phyloP scores from a whole-genome alignment of 352 stramenopile species.

The Phytophthora cryptogea region DNA sequence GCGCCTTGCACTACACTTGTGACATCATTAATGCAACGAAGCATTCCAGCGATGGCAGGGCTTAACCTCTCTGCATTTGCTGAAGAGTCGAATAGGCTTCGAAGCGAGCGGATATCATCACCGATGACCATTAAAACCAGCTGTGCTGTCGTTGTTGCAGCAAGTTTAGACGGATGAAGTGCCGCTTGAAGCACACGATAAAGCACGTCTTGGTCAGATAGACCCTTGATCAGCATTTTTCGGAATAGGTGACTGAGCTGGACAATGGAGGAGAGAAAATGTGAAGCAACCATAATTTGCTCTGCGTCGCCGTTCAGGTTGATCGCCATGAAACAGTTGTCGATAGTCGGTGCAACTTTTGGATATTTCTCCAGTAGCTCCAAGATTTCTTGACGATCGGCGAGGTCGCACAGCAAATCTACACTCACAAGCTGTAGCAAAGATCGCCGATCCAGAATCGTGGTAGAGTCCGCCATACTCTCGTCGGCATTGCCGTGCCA shows the following conservation, averaged over 20 bases:
- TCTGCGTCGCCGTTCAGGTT: slow-evolving; percentile 70
- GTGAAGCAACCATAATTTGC: slow-evolving; percentile 58
- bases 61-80: slow-evolving; percentile 43
- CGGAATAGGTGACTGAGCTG: slow-evolving; percentile 64
- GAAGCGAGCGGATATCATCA: slow-evolving; percentile 58
- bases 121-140: slow-evolving; percentile 66
- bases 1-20: slow-evolving; percentile 45
- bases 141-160: slow-evolving; percentile 53
- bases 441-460: slow-evolving; percentile 41
- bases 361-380: slow-evolving; percentile 50
- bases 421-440: slow-evolving; percentile 65
- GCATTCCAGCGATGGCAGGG: slow-evolving; percentile 56
- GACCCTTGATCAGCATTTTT: slow-evolving; percentile 53
- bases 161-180: slow-evolving; percentile 69
- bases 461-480: slow-evolving; percentile 30
- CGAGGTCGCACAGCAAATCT: slow-evolving; percentile 72
- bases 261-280: slow-evolving; percentile 66
- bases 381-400: slow-evolving; percentile 60
- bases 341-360: slow-evolving; percentile 53
- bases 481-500: slow-evolving; percentile 39
- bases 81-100: slow-evolving; percentile 48
- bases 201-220: slow-evolving; percentile 65
- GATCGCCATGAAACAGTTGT: slow-evolving; percentile 60
- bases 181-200: slow-evolving; percentile 70
- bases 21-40: slow-evolving; percentile 61